Conservation (phyloP, 2,329 filamentous ascomycete species). For the Colletotrichum caudatum region DNA sequence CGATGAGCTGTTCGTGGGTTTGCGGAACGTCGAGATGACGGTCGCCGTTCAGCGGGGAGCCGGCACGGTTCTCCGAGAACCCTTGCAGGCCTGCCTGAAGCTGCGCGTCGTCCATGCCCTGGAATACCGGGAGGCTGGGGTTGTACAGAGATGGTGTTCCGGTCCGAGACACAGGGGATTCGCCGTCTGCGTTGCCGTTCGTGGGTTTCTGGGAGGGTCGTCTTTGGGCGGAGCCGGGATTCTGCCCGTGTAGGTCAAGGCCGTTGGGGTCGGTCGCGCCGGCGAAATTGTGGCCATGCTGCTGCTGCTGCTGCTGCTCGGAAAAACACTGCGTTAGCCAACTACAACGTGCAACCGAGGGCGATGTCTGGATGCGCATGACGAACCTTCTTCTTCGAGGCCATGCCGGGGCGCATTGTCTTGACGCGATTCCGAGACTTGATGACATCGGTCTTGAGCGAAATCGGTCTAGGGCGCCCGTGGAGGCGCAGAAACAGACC, state of each 20-base stretch:
- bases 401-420: slow-evolving; percentile 81
- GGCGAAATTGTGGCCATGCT: slow-evolving; percentile 54
- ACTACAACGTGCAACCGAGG: background rate
- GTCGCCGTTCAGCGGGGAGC: slow-evolving; percentile 66
- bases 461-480: slow-evolving; percentile 80
- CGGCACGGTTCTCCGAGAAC: slow-evolving; percentile 65
- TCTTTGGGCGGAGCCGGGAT: slow-evolving; percentile 62
- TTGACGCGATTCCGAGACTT: slow-evolving; percentile 99
- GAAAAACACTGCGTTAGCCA: slow-evolving; percentile 3
- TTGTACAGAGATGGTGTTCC: slow-evolving; percentile 82
- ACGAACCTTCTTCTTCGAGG: slow-evolving; percentile 85
- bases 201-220: slow-evolving; percentile 78
- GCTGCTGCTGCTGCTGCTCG: slow-evolving; percentile 43
- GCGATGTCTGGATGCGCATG: background rate
- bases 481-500: slow-evolving; percentile 98
- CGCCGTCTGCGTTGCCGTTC: slow-evolving; percentile 79
- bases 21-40: slow-evolving; percentile 78
- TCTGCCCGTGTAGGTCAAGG: slow-evolving; percentile 67
- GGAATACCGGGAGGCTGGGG: slow-evolving; percentile 83
- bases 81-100: slow-evolving; percentile 69
- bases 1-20: slow-evolving; percentile 83
- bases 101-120: slow-evolving; percentile 78
- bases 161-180: slow-evolving; percentile 83
- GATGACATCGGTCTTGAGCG: slow-evolving; percentile 98
- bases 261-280: slow-evolving; percentile 66